A percentile compares a stretch with the other conserved stretches of the same genome.
These are phyloP conservation scores for Alternaria consortialis DNA, from an alignment of 2,329 filamentous ascomycete genomes.

Conservation along the genomic window DNA sequence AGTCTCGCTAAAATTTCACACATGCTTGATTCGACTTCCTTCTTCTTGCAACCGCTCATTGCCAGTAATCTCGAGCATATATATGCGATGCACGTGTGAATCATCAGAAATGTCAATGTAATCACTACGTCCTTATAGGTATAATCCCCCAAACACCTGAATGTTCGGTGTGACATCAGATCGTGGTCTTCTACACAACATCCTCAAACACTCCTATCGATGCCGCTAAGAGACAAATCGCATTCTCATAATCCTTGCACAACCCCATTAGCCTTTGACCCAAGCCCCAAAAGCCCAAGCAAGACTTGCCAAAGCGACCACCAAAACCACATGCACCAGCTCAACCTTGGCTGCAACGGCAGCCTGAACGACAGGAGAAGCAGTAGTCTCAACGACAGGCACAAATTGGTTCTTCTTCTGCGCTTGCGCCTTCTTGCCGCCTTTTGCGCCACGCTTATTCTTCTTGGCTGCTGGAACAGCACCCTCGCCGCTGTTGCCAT, in stretches of 20 bases:
- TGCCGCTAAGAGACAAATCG: background rate
- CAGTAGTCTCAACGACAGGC: background rate
- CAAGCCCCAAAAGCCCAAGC: background rate
- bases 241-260: background rate
- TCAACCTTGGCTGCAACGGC: background rate
- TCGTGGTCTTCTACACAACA: background rate
- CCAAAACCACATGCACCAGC: background rate
- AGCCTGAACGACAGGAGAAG: background rate
- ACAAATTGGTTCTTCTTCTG: background rate
- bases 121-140: background rate
- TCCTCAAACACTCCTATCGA: background rate
- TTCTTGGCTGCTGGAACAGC: background rate
- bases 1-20: background rate
- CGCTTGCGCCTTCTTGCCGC: constrained; percentile 3
- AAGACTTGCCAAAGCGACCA: background rate
- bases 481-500: background rate
- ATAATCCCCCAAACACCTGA: background rate
- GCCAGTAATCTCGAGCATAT: background rate
- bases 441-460: constrained; percentile 7
- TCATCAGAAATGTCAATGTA: background rate
- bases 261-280: background rate
- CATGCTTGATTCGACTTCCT: background rate
- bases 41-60: background rate
- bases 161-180: background rate
- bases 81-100: background rate